phyloP scores from a whole-genome alignment of 2,329 filamentous ascomycete genomes.

The Hypomyces perniciosus region DNA sequence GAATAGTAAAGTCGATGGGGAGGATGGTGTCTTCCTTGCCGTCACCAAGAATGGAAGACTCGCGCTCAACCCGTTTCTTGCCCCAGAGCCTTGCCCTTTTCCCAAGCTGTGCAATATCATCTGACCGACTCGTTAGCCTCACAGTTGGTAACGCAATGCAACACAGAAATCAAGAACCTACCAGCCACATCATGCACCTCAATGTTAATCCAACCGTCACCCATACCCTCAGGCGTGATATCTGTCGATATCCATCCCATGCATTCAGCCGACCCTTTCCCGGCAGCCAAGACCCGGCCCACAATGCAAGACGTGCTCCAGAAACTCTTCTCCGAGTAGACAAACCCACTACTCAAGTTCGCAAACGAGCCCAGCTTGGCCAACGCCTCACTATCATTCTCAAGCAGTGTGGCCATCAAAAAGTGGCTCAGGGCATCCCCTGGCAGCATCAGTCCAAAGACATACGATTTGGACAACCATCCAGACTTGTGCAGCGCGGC shows the following conservation, averaged over 20 bases:
- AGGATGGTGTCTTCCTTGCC: slow-evolving; percentile 48
- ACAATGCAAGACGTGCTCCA: slow-evolving; percentile 64
- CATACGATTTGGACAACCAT: slow-evolving; percentile 63
- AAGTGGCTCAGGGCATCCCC: slow-evolving; percentile 58
- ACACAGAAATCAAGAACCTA: slow-evolving; percentile 25
- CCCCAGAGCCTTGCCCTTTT: slow-evolving; percentile 56
- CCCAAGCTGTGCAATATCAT: slow-evolving; percentile 43
- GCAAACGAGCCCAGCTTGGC: slow-evolving; percentile 53
- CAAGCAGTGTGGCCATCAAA: slow-evolving; percentile 59
- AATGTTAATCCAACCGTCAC: slow-evolving; percentile 55
- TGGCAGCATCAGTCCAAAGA: slow-evolving; percentile 59
- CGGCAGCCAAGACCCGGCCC: slow-evolving; percentile 58
- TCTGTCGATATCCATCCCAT: slow-evolving; percentile 65
- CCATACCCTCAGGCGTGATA: slow-evolving; percentile 44
- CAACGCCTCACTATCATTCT: slow-evolving; percentile 57
- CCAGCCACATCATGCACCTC: slow-evolving; percentile 48
- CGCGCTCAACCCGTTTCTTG: slow-evolving; percentile 52
- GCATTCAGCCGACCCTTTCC: slow-evolving; percentile 56
- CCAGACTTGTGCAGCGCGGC: slow-evolving; percentile 54
- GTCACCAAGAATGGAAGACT: slow-evolving; percentile 55
- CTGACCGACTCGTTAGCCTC: slow-evolving; percentile 24
- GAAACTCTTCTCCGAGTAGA: slow-evolving; percentile 59
- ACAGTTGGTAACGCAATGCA: slow-evolving; percentile 2
- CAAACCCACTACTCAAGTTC: slow-evolving; percentile 58
- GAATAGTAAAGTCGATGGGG: slow-evolving; percentile 58